Evolutionary conservation across 352 stramenopile species (phyloP).

Genomic region (Blastocystis sp.): DNA sequence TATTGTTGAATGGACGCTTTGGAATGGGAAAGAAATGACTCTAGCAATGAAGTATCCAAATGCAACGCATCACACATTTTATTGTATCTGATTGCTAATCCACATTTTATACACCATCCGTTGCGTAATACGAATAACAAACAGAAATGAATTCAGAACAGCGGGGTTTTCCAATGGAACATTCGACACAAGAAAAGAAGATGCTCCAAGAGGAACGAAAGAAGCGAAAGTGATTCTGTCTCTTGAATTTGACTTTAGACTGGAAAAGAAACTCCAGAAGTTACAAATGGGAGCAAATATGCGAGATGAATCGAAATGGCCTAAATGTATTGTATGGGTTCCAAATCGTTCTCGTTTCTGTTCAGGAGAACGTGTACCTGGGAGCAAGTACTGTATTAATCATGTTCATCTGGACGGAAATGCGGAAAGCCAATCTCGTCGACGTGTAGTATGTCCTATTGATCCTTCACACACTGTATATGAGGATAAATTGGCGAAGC

Average conservation of each 20-base stretch:
- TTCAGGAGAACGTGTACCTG: slow-evolving; percentile 42
- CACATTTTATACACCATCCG: too few species aligned
- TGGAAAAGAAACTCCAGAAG: slow-evolving; percentile 54
- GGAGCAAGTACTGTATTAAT: slow-evolving; percentile 60
- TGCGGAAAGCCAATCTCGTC: background rate
- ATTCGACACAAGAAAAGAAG: background rate
- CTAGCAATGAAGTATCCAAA: too few species aligned
- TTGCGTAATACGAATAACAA: too few species aligned
- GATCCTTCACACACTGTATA: slow-evolving; percentile 62
- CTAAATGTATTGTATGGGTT: slow-evolving; percentile 59
- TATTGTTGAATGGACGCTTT: too few species aligned
- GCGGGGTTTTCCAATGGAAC: background rate
- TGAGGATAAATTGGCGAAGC: slow-evolving; percentile 46
- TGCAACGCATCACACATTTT: too few species aligned
- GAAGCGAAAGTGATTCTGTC: background rate
- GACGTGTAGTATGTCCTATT: slow-evolving; percentile 51
- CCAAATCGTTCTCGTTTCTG: slow-evolving; percentile 49
- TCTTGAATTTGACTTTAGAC: background rate
- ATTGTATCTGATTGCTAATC: too few species aligned
- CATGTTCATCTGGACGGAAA: slow-evolving; percentile 26
- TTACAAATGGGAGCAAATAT: slow-evolving; percentile 40
- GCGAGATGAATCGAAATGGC: slow-evolving; percentile 61
- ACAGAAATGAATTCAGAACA: too few species aligned
- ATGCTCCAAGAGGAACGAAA: background rate
- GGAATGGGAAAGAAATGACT: too few species aligned